Percentiles rank a stretch among this genome's conserved stretches.
These are phyloP conservation scores for Gastrodia elata DNA, from an alignment of 106 monocot species.

Conservation along the genomic window DNA sequence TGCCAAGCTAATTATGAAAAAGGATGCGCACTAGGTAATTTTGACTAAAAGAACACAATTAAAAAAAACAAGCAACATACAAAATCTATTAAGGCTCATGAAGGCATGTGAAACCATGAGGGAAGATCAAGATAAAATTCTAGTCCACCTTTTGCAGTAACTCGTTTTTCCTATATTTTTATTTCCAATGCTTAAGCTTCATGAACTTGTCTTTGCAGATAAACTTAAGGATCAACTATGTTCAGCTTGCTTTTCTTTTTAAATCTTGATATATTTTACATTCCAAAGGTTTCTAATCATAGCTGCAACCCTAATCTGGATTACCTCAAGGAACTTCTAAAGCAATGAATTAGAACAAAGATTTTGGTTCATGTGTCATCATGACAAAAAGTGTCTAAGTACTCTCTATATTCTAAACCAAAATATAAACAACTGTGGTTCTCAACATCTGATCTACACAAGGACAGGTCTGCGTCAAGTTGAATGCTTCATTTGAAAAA, in stretches of 20 bases:
- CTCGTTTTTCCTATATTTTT: too few species aligned
- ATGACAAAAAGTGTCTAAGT: background rate
- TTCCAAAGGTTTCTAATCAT: background rate
- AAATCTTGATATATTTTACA: background rate
- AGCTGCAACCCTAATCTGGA: background rate
- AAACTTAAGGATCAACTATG: background rate
- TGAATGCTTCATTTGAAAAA: background rate
- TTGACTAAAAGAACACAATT: too few species aligned
- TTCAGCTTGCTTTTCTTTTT: background rate
- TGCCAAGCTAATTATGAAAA: background rate
- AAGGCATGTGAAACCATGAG: background rate
- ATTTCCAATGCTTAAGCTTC: background rate
- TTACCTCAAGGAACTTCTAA: background rate
- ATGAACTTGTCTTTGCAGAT: background rate
- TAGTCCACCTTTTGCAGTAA: background rate
- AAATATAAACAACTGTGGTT: background rate
- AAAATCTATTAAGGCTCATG: background rate
- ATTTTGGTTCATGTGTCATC: background rate
- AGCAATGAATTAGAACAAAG: background rate
- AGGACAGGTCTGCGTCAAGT: background rate
- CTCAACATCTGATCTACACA: background rate
- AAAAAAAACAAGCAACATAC: background rate
- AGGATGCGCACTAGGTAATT: too few species aligned
- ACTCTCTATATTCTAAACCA: background rate
- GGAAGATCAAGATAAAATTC: background rate